Conservation (phyloP, 805 yeast species). For the Danielia oregonensis region DNA sequence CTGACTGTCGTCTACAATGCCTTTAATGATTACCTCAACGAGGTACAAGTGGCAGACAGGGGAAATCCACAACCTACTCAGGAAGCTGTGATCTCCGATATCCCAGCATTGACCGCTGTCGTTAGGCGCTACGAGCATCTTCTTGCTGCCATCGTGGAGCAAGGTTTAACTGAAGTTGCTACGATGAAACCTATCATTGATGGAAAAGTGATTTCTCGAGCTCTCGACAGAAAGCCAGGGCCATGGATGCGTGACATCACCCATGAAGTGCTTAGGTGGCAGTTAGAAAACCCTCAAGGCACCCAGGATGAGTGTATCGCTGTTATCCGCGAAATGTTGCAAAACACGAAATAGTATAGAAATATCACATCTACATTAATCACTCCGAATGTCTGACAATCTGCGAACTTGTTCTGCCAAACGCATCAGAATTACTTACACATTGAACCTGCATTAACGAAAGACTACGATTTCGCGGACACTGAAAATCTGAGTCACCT, state of each 20-base stretch:
- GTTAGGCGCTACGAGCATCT: slow-evolving; percentile 35
- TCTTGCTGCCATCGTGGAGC: slow-evolving; percentile 24
- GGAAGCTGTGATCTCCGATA: background rate
- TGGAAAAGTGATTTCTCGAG: slow-evolving; percentile 62
- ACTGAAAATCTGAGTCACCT: too few species aligned
- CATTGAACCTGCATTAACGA: too few species aligned
- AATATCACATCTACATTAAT: too few species aligned
- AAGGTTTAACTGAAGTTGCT: slow-evolving; percentile 42
- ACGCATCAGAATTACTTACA: too few species aligned
- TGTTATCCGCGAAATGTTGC: slow-evolving; percentile 26
- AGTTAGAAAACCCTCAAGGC: slow-evolving; percentile 65
- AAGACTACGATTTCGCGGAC: too few species aligned
- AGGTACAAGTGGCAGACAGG: background rate
- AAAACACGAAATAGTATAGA: too few species aligned
- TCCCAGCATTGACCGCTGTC: slow-evolving; percentile 10
- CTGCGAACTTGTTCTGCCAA: too few species aligned
- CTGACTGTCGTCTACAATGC: slow-evolving; percentile 38
- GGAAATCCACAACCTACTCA: background rate
- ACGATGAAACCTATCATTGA: slow-evolving; percentile 63
- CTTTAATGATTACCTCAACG: slow-evolving; percentile 21
- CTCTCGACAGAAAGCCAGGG: slow-evolving; percentile 66
- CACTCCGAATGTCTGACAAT: too few species aligned
- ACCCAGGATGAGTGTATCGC: slow-evolving; percentile 53
- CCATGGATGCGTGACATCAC: slow-evolving; percentile 73
- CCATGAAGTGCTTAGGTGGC: slow-evolving; percentile 64